phyloP scores from a whole-genome alignment of 2,329 filamentous ascomycete genomes.

The Ramichloridium luteum region DNA sequence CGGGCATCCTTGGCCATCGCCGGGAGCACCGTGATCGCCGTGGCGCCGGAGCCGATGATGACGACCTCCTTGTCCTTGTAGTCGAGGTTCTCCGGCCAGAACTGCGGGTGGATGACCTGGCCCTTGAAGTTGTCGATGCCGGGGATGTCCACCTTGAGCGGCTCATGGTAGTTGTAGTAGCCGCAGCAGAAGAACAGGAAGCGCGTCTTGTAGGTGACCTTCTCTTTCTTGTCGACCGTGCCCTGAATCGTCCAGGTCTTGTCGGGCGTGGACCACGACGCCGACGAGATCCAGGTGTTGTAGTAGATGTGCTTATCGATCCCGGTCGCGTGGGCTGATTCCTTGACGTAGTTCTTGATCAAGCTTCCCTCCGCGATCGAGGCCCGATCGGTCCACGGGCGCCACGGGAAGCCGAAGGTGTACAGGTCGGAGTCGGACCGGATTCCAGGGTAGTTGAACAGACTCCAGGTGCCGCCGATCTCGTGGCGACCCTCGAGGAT shows the following conservation, averaged over 20 bases:
- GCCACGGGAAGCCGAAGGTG: slow-evolving; percentile 52
- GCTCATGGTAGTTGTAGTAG: slow-evolving; percentile 61
- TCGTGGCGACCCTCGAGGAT: slow-evolving; percentile 55
- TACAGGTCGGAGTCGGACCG: slow-evolving; percentile 39
- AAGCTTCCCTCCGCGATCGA: slow-evolving; percentile 34
- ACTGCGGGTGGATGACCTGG: slow-evolving; percentile 55
- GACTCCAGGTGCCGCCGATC: slow-evolving; percentile 67
- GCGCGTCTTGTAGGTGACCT: slow-evolving; percentile 25
- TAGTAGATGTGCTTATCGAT: slow-evolving; percentile 36
- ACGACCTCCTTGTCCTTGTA: slow-evolving; percentile 56
- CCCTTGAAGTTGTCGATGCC: slow-evolving; percentile 56
- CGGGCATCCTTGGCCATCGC: slow-evolving; percentile 51
- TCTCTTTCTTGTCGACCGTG: slow-evolving; percentile 24
- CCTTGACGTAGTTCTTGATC: slow-evolving; percentile 34
- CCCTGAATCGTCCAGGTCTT: slow-evolving; percentile 37
- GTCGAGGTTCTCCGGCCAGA: slow-evolving; percentile 60
- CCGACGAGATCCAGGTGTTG: slow-evolving; percentile 29
- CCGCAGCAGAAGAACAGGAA: slow-evolving; percentile 52
- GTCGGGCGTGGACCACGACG: slow-evolving; percentile 35
- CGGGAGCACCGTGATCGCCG: slow-evolving; percentile 65
- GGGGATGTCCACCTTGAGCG: slow-evolving; percentile 49
- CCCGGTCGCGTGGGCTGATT: slow-evolving; percentile 32
- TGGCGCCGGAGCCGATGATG: slow-evolving; percentile 67
- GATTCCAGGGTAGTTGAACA: slow-evolving; percentile 60
- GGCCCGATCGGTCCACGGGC: slow-evolving; percentile 48